A percentile compares a stretch with the other conserved stretches of the same genome.
Conservation (phyloP, 805 yeast species). For the Cyberlindnera maritima region DNA sequence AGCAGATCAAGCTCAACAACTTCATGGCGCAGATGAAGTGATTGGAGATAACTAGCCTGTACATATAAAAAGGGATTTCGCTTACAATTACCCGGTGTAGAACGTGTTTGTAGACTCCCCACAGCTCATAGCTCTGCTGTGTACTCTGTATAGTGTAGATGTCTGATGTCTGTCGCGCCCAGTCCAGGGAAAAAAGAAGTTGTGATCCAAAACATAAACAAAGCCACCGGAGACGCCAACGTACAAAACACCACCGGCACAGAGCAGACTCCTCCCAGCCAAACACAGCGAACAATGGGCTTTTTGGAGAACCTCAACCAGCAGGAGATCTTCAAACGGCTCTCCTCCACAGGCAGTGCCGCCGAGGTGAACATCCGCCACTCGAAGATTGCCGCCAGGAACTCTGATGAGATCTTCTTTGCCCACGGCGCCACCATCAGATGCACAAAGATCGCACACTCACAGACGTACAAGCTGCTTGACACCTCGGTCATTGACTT, state of each 20-base stretch:
- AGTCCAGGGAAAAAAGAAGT: background rate
- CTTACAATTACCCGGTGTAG: too few species aligned
- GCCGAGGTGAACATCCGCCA: slow-evolving; percentile 6
- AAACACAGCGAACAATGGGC: slow-evolving; percentile 6
- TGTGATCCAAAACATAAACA: slow-evolving; percentile 7
- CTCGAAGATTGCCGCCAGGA: slow-evolving; percentile 20
- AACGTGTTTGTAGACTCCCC: too few species aligned
- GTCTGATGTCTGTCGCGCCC: slow-evolving; percentile 1
- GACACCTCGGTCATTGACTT: slow-evolving; percentile 24
- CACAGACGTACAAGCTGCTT: slow-evolving; percentile 12
- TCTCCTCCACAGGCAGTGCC: background rate
- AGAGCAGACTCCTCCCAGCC: too few species aligned
- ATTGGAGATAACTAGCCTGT: background rate
- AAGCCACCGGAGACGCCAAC: background rate
- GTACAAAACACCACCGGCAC: too few species aligned
- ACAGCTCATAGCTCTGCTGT: too few species aligned
- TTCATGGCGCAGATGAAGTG: slow-evolving; percentile 52
- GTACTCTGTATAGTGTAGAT: too few species aligned
- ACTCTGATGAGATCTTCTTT: slow-evolving; percentile 20
- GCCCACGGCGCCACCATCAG: slow-evolving; percentile 20
- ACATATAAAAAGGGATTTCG: background rate
- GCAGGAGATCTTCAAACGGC: slow-evolving; percentile 12
- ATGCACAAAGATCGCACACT: slow-evolving; percentile 11
- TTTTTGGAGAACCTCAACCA: slow-evolving; percentile 7
- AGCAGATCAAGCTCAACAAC: slow-evolving; percentile 72